Evolutionary conservation across 306 rosid genomes (phyloP).

Genomic region (Vicia faba): DNA sequence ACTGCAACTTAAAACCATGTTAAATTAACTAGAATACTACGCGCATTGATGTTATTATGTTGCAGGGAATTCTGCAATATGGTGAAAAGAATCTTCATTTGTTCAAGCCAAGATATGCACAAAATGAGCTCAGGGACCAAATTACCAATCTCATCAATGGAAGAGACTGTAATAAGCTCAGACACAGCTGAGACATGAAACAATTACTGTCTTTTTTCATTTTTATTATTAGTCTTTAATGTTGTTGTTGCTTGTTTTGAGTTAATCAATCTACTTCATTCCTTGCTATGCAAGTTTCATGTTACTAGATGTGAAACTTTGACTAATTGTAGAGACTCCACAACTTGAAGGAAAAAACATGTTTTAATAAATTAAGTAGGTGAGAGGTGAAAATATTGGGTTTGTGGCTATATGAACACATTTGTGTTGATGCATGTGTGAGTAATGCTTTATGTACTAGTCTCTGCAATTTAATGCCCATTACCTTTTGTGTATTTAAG

Average conservation of each 20-base stretch:
- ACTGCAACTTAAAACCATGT: background rate
- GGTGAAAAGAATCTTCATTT: constrained; percentile 86
- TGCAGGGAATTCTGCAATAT: constrained; percentile 89
- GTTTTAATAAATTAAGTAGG: constrained; percentile 38
- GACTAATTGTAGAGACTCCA: constrained; percentile 48
- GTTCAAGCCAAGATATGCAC: constrained; percentile 80
- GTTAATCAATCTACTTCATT: constrained; percentile 43
- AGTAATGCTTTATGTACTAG: background rate
- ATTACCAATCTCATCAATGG: constrained; percentile 56
- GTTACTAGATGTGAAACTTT: constrained; percentile 38
- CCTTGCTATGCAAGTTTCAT: constrained; percentile 40
- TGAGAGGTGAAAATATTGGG: constrained; percentile 21
- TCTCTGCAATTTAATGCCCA: background rate
- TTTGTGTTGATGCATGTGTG: constrained; percentile 11
- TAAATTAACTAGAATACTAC: background rate
- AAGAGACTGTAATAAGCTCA: constrained; percentile 62
- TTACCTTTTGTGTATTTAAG: constrained; percentile 3
- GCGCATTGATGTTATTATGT: constrained; percentile 3
- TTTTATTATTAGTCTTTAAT: constrained; percentile 24
- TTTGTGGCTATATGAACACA: constrained; percentile 20
- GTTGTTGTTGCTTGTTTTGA: constrained; percentile 41
- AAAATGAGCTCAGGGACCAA: constrained; percentile 72
- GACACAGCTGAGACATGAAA: constrained; percentile 64
- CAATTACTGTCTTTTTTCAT: constrained; percentile 5
- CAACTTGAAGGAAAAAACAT: background rate